Evolutionary conservation across 352 stramenopile species (phyloP), one percentile per base, ranked within the genome.

Genomic region (Pythium volutum): DNA sequence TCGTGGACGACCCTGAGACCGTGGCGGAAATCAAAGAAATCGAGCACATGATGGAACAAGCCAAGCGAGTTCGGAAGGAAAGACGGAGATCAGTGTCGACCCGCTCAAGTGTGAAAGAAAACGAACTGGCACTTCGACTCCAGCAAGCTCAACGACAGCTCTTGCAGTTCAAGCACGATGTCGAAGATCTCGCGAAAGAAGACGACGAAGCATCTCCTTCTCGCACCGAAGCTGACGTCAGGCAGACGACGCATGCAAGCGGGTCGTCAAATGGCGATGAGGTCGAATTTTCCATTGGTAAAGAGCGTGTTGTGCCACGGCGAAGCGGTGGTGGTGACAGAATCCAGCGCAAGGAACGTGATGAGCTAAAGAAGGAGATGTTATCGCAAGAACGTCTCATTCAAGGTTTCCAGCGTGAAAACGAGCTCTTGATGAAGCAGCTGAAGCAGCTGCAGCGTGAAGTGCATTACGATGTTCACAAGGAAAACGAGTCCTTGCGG

Each of bases 351-450:
- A 31, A 57, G 10, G 49, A 69, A 42, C 34, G 43, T 2, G 49
- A 64, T 2, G 33, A 34, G 15, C 50, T 69, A 8, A 56, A 56
- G 18, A 64, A 62, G 38, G 62, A 69, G 42, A 39, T 69, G 11
- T 39, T 46, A 3, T 86, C 78, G 0, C 86, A 95, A 70, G 84
- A 93, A 41, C 77, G 55, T 14, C 70, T 93, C 23, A 93, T 95
- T 58, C 70, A 80, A 59, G 86, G 79, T 0, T 95, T 86, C 57
- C 86, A 93, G 65, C 77, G 78, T 39, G 86, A 95, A 46, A 95
- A 95, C 50, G 81, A 93, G 31, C 79, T 84, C 25, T 60, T 95
- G 2, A 95, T 93, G 86, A 76, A 74, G 14, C 81, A 92, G 51
- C 66, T 93, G 0, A 89, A 89, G 48, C 71, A 79, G 42, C 55